Base-by-base conservation (phyloP, 2,329 filamentous ascomycete species). In the Sporothrix euskadiensis region DNA sequence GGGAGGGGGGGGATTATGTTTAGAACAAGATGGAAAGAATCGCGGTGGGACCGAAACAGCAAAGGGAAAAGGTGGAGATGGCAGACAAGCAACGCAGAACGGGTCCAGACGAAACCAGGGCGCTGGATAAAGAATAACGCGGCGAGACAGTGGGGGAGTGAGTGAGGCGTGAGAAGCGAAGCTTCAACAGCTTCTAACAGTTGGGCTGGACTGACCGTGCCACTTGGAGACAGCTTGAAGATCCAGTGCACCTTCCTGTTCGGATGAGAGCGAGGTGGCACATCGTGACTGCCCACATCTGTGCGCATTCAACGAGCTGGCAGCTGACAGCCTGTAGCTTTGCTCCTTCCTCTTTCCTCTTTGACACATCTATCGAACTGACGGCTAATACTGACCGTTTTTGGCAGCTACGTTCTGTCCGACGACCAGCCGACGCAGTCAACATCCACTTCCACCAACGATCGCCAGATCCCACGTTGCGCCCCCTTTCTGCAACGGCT, bases 81-180 rank as follows among this genome's bases (percentile, higher is more conserved):
- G 19, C 2, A n/a, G 52, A 56, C 9, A 30, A 12, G 47, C 47
- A 52, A 19, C 19, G 47, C 16, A 52, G 5, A 56, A 56, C 30
- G 52, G n/a, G 19, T 49, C 47, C 44, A 16, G 44, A 19, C 44
- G 44, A 49, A 49, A 49, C 14, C 49, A 41, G 49, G 69, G 68
- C 39, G 44, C 44, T 68, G 63, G 41, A 71, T 59, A 59, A 71
- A 32, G 69, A 61, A 71, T n/a, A 71, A 71, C 54, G 54, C 49
- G 69, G 35, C 52, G 35, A 70, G 54, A 26, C 10, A 30, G 41
- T 49, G 26, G 41, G 41, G 57, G 12, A 63, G 32, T 39, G 30
- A 61, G 57, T 19, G 52, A 22, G 22, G 9, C 16, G 22, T 22
- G 8, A 8, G n/a, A 26, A 14, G 19, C 14, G 47, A 52, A n/a